Percentiles rank a stretch among this genome's conserved stretches.
Evolutionary conservation across 2,329 filamentous ascomycete genomes (phyloP).

Genomic region (Trichoderma sp.): DNA sequence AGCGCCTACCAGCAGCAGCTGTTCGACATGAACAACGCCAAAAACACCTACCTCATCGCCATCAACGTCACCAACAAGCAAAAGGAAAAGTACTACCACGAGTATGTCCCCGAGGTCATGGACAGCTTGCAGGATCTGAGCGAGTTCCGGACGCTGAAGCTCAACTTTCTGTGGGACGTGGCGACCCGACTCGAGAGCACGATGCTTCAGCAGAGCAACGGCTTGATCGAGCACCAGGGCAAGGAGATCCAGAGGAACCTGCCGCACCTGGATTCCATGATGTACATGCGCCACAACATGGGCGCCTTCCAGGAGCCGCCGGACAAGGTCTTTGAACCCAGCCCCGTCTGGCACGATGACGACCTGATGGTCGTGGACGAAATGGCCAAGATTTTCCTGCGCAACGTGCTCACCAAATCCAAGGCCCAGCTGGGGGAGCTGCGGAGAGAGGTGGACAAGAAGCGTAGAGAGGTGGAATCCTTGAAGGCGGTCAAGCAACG

Average conservation of each 20-base stretch:
- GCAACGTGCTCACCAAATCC: conserved; percentile 88
- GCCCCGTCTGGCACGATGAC: conserved; percentile 96
- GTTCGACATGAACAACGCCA: conserved; percentile 93
- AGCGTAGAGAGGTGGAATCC: conserved; percentile 79
- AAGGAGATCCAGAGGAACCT: conserved; percentile 85
- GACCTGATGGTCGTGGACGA: conserved; percentile 85
- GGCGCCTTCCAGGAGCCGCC: conserved; percentile 78
- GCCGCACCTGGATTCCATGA: conserved; percentile 89
- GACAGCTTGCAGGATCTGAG: conserved; percentile 92
- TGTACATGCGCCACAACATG: conserved; percentile 95
- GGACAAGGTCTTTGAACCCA: conserved; percentile 87
- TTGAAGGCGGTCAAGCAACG: conserved; percentile 72
- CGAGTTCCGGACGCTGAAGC: conserved; percentile 79
- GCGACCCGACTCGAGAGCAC: conserved; percentile 78
- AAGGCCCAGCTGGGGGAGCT: conserved; percentile 81
- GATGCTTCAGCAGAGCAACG: conserved; percentile 74
- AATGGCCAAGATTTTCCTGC: conserved; percentile 81
- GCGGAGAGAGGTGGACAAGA: conserved; percentile 81
- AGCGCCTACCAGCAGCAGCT: conserved; percentile 90
- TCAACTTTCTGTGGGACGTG: conserved; percentile 84
- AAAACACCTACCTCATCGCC: conserved; percentile 95
- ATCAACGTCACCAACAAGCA: conserved; percentile 98
- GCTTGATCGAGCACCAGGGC: conserved; percentile 70
- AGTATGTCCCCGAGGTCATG: conserved; percentile 91
- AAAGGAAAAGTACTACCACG: conserved; percentile 96